These are phyloP conservation scores for Haematococcus sp. DNA, from an alignment of 139 green algal species.

Conservation along the genomic window DNA sequence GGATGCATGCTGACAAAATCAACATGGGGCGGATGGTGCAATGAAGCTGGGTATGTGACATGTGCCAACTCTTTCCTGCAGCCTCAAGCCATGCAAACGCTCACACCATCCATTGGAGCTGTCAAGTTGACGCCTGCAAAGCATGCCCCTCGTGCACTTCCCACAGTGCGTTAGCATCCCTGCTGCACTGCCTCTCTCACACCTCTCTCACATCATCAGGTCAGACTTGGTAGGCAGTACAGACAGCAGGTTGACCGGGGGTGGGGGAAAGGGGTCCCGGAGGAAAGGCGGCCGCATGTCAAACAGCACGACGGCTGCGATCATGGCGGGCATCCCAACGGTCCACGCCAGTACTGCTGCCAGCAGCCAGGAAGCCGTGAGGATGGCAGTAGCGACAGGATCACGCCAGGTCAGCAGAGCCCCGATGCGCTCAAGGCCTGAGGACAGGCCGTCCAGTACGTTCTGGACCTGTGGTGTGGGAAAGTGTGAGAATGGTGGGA, in stretches of 20 bases:
- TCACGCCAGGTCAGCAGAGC: constrained; percentile 34
- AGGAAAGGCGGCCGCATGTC: constrained; percentile 34
- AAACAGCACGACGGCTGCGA: constrained; percentile 33
- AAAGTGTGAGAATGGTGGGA: background rate
- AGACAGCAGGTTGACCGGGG: constrained; percentile 18
- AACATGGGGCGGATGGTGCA: too few species aligned
- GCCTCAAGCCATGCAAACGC: too few species aligned
- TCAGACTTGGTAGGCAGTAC: constrained; percentile 32
- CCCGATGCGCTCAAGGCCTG: constrained; percentile 21
- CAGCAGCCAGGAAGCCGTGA: background rate
- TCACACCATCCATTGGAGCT: too few species aligned
- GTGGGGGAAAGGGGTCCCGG: constrained; percentile 29
- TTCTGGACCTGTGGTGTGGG: constrained; percentile 25
- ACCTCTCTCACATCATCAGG: constrained; percentile 28
- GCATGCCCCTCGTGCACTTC: background rate
- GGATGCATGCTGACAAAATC: too few species aligned
- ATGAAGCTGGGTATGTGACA: too few species aligned
- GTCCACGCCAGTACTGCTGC: constrained; percentile 8
- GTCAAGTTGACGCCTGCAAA: too few species aligned
- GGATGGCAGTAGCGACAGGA: constrained; percentile 12
- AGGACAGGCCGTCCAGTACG: constrained; percentile 32
- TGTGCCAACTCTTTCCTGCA: too few species aligned
- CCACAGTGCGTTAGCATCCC: too few species aligned
- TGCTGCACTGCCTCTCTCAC: background rate
- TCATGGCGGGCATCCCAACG: constrained; percentile 13